A percentile compares a stretch with the other conserved stretches of the same genome.
Evolutionary conservation across 2,329 filamentous ascomycete species (phyloP).

Genomic region (Clonostachys rhizophaga): DNA sequence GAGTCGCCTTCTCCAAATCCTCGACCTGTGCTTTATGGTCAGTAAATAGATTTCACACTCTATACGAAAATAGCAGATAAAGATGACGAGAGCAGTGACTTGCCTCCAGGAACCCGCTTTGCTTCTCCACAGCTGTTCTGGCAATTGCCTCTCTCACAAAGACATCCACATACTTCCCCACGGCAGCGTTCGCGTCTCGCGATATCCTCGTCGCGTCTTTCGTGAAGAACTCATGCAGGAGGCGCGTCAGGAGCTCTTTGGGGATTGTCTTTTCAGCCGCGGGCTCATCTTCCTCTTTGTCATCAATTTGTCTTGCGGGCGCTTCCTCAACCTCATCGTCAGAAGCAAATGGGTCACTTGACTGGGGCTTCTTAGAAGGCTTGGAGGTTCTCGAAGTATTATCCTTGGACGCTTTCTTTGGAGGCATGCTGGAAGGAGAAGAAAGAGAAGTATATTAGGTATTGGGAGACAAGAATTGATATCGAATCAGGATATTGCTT

Average conservation of each 20-base stretch:
- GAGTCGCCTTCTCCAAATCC: constrained; percentile 83
- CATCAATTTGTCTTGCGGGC: not conserved
- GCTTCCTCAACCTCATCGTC: constrained; percentile 14
- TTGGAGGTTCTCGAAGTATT: too few species aligned
- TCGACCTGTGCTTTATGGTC: constrained; percentile 55
- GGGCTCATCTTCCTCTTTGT: constrained; percentile 18
- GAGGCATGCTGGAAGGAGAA: too few species aligned
- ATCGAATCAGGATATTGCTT: too few species aligned
- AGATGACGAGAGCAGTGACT: constrained; percentile 14
- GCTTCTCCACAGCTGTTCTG: constrained; percentile 67
- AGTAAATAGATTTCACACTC: constrained; percentile 1
- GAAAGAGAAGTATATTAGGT: too few species aligned
- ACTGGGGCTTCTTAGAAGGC: too few species aligned
- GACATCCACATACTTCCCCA: constrained; percentile 83
- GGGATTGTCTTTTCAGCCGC: constrained; percentile 54
- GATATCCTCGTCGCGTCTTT: constrained; percentile 67
- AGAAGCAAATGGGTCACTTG: too few species aligned
- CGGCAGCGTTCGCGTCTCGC: constrained; percentile 69
- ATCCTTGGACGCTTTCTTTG: too few species aligned
- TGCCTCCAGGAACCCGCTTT: constrained; percentile 70
- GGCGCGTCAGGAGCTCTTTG: constrained; percentile 65
- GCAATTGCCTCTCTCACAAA: constrained; percentile 89
- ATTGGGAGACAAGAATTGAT: too few species aligned
- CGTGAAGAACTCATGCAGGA: constrained; percentile 78
- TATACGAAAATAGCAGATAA: too few species aligned